Evolutionary conservation across 345 rosid species (phyloP).

Genomic region (thale cress (Arabidopsis thaliana)): TAIR10.1 NC_003074.8:16824001-16824500

Average conservation of each 20-base stretch:
- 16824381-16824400: neutral
- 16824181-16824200: no score
- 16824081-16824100: constrained; percentile 27
- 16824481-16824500: neutral
- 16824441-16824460: neutral
- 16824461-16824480: neutral
- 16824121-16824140: constrained; percentile 13
- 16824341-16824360: neutral
- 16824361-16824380: neutral
- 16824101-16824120: neutral
- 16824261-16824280: neutral
- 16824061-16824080: neutral
- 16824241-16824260: neutral
- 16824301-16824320: neutral
- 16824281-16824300: no score
- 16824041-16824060: neutral
- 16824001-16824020: constrained; percentile 20
- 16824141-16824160: constrained; percentile 19
- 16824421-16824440: neutral
- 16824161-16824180: neutral
- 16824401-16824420: neutral
- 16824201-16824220: neutral
- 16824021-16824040: neutral
- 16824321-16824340: neutral
- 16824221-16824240: neutral